Evolutionary conservation across 805 yeast genomes (phyloP), one percentile per base, ranked within the genome.

Genomic region (Nakazawaea ishiwadae): DNA sequence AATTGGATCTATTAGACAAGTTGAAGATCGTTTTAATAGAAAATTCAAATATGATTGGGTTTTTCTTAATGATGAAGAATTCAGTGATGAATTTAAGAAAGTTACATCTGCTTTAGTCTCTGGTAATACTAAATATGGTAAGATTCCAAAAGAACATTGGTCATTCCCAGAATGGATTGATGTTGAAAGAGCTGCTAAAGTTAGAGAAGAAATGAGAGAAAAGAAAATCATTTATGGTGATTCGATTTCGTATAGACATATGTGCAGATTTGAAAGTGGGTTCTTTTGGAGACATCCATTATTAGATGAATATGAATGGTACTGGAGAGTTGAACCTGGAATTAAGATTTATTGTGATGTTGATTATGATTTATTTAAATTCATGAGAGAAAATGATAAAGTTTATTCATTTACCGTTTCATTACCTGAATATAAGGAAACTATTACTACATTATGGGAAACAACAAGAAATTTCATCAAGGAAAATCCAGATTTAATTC

Each of bases 251-350:
- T 81, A 81, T 55, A 79, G 96, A 66, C 95, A 88, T 62, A 88
- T 88, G 96, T 88, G 96, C 61, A 75, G 96, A 56, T 89, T 73
- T 56, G 95, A 87, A 62, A 82, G 93, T 12, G 96, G 96, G 1
- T 84, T 88, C 65, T 89, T 89, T 65, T 88, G 75, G 71, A 76
- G 81, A 63, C 93, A 86, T 58, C 81, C 81, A 32, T 56, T 84
- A 44, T 59, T 89, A 71, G 69, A 68, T 42, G 81, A 85, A n/a
- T 88, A 79, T 60, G 88, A 84, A 47, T 89, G 82, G 73, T 89
- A 89, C 70, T 89, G 96, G 96, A 79, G 96, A 65, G 95, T 89
- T 42, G 96, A 89, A 63, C 96, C 96, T 15, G 85, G 79, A 58
- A 75, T 84, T 58, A 75, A 76, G 60, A 75, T 88, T 52, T 81